Conservation (phyloP, 495 filamentous ascomycete species). For the Corynascus novoguineensis region DNA sequence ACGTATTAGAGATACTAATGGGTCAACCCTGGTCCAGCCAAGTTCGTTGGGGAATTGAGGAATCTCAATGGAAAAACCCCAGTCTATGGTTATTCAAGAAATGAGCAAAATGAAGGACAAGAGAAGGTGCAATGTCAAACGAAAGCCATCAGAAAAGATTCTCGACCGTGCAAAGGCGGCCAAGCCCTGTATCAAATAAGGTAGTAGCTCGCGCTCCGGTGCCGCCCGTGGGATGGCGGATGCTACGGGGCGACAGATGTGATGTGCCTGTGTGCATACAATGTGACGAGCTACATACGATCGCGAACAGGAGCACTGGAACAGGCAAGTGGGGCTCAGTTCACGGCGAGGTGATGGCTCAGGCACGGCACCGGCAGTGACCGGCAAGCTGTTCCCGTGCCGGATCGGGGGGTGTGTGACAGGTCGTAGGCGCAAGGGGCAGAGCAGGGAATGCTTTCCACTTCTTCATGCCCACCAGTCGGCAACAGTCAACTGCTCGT, state of each 20-base stretch:
- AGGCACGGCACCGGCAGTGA: constrained; percentile 6
- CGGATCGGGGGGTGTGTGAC: constrained; percentile 25
- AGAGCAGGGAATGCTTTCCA: too few relatives aligned
- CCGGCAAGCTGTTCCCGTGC: constrained; percentile 5
- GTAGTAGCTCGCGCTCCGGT: not conserved
- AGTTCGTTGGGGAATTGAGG: not conserved
- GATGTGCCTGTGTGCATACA: too few relatives aligned
- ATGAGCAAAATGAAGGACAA: constrained; percentile 8
- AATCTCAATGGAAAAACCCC: too few relatives aligned
- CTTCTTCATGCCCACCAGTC: too few relatives aligned
- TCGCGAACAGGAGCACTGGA: not conserved
- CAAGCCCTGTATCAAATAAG: not conserved
- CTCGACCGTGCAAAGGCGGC: not conserved
- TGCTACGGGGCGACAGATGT: not conserved
- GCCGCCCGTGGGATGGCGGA: constrained; percentile 10
- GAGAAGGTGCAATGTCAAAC: not conserved
- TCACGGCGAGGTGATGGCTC: constrained; percentile 1
- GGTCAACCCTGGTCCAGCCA: constrained; percentile 25
- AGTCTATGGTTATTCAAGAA: not conserved
- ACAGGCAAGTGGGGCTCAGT: constrained; percentile 8
- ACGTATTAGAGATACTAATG: not conserved
- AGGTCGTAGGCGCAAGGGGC: constrained; percentile 12
- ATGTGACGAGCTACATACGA: constrained; percentile 15
- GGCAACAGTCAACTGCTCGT: too few relatives aligned
- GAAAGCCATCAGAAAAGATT: not conserved